Evolutionary conservation across 257 asterid species (phyloP).

Genomic region (Ligustrum vulgare): DNA sequence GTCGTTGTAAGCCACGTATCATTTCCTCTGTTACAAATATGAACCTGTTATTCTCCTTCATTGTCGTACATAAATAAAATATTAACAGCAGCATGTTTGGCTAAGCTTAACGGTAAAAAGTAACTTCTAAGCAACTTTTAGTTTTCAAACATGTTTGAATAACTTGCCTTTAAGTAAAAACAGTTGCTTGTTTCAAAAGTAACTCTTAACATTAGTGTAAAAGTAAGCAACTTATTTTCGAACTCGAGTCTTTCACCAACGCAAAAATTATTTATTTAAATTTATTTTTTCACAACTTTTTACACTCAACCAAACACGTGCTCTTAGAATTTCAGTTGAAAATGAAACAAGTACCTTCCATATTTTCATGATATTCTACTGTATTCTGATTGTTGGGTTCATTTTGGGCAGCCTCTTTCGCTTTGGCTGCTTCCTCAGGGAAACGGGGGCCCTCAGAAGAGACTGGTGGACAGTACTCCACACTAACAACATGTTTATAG

Average conservation of each 20-base stretch:
- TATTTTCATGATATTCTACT: slow-evolving; percentile 68
- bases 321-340: neutral
- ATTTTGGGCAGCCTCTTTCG: slow-evolving; percentile 85
- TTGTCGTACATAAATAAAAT: neutral
- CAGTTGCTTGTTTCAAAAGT: neutral
- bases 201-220: neutral
- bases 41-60: slow-evolving; percentile 15
- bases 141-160: neutral
- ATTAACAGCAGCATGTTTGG: neutral
- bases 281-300: neutral
- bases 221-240: neutral
- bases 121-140: neutral
- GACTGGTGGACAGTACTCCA: slow-evolving; percentile 70
- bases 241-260: neutral
- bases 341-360: slow-evolving; percentile 61
- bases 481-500: slow-evolving; percentile 75
- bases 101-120: neutral
- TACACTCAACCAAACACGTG: neutral
- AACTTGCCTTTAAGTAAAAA: neutral
- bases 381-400: slow-evolving; percentile 55
- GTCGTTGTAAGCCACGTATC: slow-evolving; percentile 72
- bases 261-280: neutral
- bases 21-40: slow-evolving; percentile 64
- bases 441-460: slow-evolving; percentile 60
- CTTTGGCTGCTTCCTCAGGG: slow-evolving; percentile 81